Conservation (phyloP, 202 grass and related monocot genomes). For the Bolboschoenoplectus hybrid region DNA sequence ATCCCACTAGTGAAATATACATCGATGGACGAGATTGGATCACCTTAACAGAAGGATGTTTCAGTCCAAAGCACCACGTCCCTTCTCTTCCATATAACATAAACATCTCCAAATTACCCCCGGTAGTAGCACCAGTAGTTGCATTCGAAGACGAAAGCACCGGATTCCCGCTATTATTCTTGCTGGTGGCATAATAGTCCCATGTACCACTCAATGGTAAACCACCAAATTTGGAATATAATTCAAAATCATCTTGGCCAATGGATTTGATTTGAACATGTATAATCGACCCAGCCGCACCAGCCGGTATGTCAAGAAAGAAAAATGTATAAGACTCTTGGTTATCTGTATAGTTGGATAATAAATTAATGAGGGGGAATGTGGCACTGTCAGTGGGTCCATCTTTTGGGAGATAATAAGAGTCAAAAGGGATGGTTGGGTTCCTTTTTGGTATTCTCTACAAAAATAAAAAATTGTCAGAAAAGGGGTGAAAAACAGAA, state of each 20-base stretch:
- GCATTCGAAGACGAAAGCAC: slow-evolving; percentile 61
- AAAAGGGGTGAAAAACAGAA: slow-evolving; percentile 28
- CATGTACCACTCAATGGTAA: slow-evolving; percentile 77
- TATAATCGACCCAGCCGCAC: slow-evolving; percentile 80
- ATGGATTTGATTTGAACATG: slow-evolving; percentile 74
- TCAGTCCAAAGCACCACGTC: slow-evolving; percentile 82
- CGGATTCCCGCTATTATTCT: slow-evolving; percentile 52
- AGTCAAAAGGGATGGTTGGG: slow-evolving; percentile 67
- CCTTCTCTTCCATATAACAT: slow-evolving; percentile 94
- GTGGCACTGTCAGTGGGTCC: slow-evolving; percentile 51
- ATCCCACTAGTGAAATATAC: slow-evolving; percentile 86
- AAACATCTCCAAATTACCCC: slow-evolving; percentile 75
- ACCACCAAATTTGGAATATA: slow-evolving; percentile 79
- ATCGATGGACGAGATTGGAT: slow-evolving; percentile 59
- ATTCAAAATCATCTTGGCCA: slow-evolving; percentile 70
- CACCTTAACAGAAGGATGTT: slow-evolving; percentile 60
- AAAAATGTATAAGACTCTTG: slow-evolving; percentile 89
- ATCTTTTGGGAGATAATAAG: slow-evolving; percentile 80
- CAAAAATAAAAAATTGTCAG: slow-evolving; percentile 37
- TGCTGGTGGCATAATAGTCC: slow-evolving; percentile 82
- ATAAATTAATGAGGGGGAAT: slow-evolving; percentile 70
- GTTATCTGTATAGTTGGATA: slow-evolving; percentile 68
- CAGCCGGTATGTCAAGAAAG: slow-evolving; percentile 80
- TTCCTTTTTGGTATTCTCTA: slow-evolving; percentile 86
- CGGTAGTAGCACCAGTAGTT: slow-evolving; percentile 54